These are phyloP conservation scores for Carpinus fangiana DNA, from an alignment of 306 rosid species.

Conservation along the genomic window DNA sequence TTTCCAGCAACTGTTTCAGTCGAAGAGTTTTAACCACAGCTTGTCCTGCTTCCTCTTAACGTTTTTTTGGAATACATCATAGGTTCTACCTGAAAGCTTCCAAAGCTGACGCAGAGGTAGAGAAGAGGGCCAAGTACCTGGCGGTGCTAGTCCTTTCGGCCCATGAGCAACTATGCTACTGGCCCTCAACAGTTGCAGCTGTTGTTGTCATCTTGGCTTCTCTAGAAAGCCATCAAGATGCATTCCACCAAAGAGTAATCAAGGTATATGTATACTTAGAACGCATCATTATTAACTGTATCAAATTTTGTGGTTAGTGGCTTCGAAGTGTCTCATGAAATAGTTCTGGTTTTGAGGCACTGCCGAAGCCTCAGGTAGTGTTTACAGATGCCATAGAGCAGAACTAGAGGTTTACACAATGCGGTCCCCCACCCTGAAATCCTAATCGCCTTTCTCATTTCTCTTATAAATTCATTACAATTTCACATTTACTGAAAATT, in stretches of 20 bases:
- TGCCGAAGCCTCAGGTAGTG: background rate
- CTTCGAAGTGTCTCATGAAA: background rate
- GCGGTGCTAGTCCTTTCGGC: conserved; percentile 65
- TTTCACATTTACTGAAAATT: background rate
- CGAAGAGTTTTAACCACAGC: conserved; percentile 1
- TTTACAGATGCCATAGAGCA: background rate
- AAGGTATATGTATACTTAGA: conserved; percentile 39
- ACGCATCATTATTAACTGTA: background rate
- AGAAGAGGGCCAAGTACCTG: conserved; percentile 70
- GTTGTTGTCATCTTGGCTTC: conserved; percentile 79
- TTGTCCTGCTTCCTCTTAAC: conserved; percentile 4
- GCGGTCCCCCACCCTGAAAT: background rate
- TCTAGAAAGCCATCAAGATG: conserved; percentile 51
- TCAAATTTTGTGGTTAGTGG: background rate
- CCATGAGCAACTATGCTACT: conserved; percentile 55
- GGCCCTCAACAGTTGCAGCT: conserved; percentile 97
- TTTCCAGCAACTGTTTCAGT: conserved; percentile 14
- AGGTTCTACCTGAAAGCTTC: conserved; percentile 91
- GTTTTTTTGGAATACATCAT: conserved; percentile 15
- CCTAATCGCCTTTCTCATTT: background rate
- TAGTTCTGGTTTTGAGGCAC: background rate
- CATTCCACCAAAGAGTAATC: conserved; percentile 52
- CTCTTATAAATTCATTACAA: background rate
- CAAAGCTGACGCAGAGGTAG: conserved; percentile 60
- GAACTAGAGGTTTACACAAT: background rate